Conservation (phyloP, 208 protist genomes). For the Crithidia thermophila region DNA sequence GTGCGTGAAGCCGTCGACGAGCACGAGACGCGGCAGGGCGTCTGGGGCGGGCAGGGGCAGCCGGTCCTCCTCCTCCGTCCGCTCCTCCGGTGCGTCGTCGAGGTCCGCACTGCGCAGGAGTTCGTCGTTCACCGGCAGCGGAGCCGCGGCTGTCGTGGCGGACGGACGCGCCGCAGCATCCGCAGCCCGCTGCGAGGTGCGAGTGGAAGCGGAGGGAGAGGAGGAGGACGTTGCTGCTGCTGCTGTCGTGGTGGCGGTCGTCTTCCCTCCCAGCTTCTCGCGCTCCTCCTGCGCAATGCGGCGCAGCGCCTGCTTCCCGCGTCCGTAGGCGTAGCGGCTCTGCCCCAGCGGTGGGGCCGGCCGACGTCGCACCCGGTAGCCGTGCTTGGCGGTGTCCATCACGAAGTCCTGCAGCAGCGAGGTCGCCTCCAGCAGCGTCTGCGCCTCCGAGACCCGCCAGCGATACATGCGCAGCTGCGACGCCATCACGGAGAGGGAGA, state of each 20-base stretch:
- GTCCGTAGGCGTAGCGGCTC: slow-evolving; percentile 48
- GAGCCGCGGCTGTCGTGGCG: no score
- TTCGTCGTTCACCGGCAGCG: no score
- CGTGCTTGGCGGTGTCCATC: slow-evolving; percentile 33
- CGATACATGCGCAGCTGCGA: slow-evolving; percentile 86
- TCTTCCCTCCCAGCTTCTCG: slow-evolving; percentile 11
- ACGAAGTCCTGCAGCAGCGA: slow-evolving; percentile 60
- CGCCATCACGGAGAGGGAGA: slow-evolving; percentile 76
- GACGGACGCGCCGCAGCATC: no score
- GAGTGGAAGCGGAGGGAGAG: background rate
- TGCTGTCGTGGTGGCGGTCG: slow-evolving; percentile 2
- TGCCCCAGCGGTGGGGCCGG: slow-evolving; percentile 9
- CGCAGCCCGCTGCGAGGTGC: no score
- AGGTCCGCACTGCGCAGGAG: background rate
- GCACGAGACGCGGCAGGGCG: slow-evolving; percentile 61
- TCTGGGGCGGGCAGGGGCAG: slow-evolving; percentile 37
- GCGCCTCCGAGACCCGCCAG: slow-evolving; percentile 79
- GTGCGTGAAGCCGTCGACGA: slow-evolving; percentile 86
- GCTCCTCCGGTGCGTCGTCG: background rate
- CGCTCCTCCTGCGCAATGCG: slow-evolving; percentile 21
- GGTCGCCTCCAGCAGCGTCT: slow-evolving; percentile 66
- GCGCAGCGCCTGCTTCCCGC: slow-evolving; percentile 29
- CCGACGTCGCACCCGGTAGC: slow-evolving; percentile 47
- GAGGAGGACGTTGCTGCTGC: slow-evolving; percentile 10
- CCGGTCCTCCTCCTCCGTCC: slow-evolving; percentile 13